Base-by-base conservation (phyloP, 225 moss, liverwort and hornwort genomes). In the Climacium dendroides region DNA sequence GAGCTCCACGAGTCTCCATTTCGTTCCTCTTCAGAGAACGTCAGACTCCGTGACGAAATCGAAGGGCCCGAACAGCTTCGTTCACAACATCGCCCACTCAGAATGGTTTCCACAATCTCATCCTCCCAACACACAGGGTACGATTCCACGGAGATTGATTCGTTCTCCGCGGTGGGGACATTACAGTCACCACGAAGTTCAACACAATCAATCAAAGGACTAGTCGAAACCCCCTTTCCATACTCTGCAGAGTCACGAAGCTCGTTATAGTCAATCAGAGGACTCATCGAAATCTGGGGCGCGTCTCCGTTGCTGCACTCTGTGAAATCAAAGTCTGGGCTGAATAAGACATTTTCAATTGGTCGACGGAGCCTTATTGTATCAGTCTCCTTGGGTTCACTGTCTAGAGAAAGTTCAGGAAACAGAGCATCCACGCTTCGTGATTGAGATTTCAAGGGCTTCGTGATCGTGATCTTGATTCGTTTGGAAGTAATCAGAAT, bases 351-450 rank as follows among this genome's bases (percentile, higher is more conserved):
- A 54, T 72, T 67, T 81, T 86, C 86, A 19, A 87, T 62, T 60
- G 91, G 88, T 58, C 72, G 75, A 43, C 41, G 60, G 32, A 81
- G 81, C n/a, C 70, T 34, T 39, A 6, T 22, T 11, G 24, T n/a
- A 30, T 79, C 89, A 14, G 57, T 45, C 15, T 55, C 45, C 73
- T 58, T 80, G 48, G 54, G 7, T 74, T 65, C 85, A 13, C 10
- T 29, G n/a, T 85, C 85, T 6, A 91, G 82, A 65, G 91, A 83
- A 82, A 93, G 87, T 59, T 91, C 90, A 26, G 91, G 90, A 78
- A 90, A 89, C 67, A 89, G 81, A n/a, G 89, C 90, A 64, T 92
- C 94, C n/a, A 87, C 87, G 53, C 89, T 94, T 43, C 85, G 85
- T 78, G 79, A 55, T 61, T 90, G 84, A 7, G 26, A n/a, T 50